Evolutionary conservation across 768 basidiomycete species (phyloP).

Genomic region (Leucocoprinus leucothites): DNA sequence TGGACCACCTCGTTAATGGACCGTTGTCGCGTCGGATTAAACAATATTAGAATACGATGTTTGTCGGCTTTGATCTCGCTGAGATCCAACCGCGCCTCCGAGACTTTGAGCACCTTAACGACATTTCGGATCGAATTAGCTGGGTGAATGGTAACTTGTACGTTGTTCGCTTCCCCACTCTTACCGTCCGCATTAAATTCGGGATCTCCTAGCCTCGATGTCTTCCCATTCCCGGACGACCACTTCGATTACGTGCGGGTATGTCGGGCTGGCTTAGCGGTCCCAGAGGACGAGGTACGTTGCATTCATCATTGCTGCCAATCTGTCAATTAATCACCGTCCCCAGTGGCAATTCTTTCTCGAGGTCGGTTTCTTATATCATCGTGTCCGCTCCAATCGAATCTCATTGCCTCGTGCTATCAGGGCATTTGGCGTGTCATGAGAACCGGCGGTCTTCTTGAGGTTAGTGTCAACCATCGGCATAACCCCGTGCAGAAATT

Average conservation of each 20-base stretch:
- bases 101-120: conserved; percentile 30
- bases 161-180: background rate
- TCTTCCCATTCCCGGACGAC: conserved; percentile 53
- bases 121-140: conserved; percentile 46
- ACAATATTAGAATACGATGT: conserved; percentile 38
- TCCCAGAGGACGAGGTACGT: conserved; percentile 67
- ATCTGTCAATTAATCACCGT: background rate
- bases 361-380: conserved; percentile 39
- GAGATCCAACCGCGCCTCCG: conserved; percentile 51
- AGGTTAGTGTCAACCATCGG: conserved; percentile 38
- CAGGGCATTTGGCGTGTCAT: conserved; percentile 61
- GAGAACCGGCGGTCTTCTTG: conserved; percentile 57
- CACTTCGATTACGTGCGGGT: conserved; percentile 69
- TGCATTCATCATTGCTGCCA: background rate
- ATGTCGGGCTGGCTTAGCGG: conserved; percentile 58
- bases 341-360: conserved; percentile 62
- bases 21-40: conserved; percentile 1
- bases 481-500: background rate
- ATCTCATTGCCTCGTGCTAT: conserved; percentile 30
- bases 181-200: background rate
- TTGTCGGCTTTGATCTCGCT: conserved; percentile 60
- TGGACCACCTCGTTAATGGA: background rate
- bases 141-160: conserved; percentile 75
- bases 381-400: conserved; percentile 14
- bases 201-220: conserved; percentile 47